phyloP scores from a whole-genome alignment of 2,329 filamentous ascomycete genomes.

The Fusarium scirpi region DNA sequence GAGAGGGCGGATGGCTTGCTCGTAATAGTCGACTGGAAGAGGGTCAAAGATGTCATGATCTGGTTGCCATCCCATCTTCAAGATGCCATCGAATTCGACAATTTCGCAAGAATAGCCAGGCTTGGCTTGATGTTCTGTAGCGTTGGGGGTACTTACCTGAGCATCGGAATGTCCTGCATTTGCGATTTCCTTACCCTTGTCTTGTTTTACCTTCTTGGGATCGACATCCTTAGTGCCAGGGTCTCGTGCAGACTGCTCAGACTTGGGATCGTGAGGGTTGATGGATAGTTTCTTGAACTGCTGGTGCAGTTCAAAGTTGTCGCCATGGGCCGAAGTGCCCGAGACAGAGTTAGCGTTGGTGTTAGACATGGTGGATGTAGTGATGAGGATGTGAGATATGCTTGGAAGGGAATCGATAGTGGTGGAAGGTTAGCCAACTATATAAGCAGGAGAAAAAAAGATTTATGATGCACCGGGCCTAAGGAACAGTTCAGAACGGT shows the following conservation, averaged over 20 bases:
- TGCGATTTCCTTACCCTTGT: background rate
- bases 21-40: accelerated
- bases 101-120: background rate
- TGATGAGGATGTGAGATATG: background rate
- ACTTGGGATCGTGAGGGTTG: accelerated
- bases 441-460: background rate
- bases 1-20: background rate
- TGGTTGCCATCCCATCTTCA: background rate
- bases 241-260: accelerated
- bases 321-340: background rate
- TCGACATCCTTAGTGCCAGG: accelerated
- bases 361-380: background rate
- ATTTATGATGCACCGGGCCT: too few species aligned
- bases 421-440: accelerated
- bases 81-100: background rate
- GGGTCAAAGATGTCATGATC: background rate
- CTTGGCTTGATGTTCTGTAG: accelerated
- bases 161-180: background rate
- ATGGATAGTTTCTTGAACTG: background rate
- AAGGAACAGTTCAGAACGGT: accelerated
- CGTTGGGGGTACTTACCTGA: background rate
- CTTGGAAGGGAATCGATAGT: accelerated
- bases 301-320: background rate
- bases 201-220: background rate
- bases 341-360: background rate